These are phyloP conservation scores for Fraxinus ornus DNA, from an alignment of 305 asterid species.

Conservation along the genomic window DNA sequence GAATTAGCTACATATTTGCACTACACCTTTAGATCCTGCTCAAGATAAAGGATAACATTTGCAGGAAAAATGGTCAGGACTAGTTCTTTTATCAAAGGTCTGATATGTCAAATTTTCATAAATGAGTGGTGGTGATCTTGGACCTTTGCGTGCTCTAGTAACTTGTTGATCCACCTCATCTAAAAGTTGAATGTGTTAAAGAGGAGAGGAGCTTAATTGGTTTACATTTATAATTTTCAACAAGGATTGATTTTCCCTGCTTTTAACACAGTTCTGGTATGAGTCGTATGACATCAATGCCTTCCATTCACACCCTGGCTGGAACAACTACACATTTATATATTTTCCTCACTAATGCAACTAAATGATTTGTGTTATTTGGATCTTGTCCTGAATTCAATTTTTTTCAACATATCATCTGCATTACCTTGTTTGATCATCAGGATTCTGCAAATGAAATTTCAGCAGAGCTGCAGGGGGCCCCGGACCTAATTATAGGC, in stretches of 20 bases:
- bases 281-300: background rate
- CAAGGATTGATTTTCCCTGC: background rate
- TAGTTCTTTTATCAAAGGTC: background rate
- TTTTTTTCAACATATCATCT: background rate
- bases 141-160: background rate
- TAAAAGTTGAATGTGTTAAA: background rate
- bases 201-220: background rate
- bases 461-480: slow-evolving; percentile 83
- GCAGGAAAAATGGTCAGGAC: background rate
- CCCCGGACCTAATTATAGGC: slow-evolving; percentile 83
- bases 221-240: background rate
- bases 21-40: background rate
- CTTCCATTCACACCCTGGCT: background rate
- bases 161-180: background rate
- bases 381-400: background rate
- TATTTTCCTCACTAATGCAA: background rate
- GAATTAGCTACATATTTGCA: background rate
- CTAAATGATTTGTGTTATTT: background rate
- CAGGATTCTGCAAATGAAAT: slow-evolving; percentile 87
- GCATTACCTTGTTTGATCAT: slow-evolving; percentile 18
- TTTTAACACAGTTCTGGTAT: background rate
- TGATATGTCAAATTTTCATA: background rate
- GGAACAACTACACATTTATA: background rate
- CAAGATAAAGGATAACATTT: background rate
- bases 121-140: too few relatives aligned